Evolutionary conservation across 2,329 filamentous ascomycete genomes (phyloP), one percentile per base, ranked within the genome.

Genomic region (Huntiella savannae): DNA sequence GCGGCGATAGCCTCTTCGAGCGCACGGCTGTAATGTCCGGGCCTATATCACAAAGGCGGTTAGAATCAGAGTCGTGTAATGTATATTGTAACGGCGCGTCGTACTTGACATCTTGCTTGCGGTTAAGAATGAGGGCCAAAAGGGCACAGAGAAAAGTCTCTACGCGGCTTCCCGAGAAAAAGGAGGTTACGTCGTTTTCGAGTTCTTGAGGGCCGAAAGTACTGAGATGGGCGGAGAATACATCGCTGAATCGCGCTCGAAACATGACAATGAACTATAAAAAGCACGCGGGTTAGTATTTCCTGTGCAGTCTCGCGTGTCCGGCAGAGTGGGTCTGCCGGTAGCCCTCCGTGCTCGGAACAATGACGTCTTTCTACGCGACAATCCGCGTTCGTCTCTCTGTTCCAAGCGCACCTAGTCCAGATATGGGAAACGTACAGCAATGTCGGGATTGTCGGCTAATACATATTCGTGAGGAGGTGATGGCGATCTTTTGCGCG

Each of bases 61-160:
- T 28, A 28, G 22, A 28, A 28, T 28, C 22, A 28, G 22, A 28
- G 22, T 28, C 22, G 22, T 28, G 22, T 28, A 28, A 28, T 28
- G 33, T 35, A 12, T 13, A 34, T n/a, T 37, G 13, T 16, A 15
- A 13, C 37, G 40, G 28, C 37, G 45, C 19, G 52, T 52, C 85
- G 63, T 75, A 96, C 91, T 98, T 94, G 59, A 96, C 83, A 64
- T 94, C 87, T 61, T 98, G 94, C 69, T 98, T 96, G 62, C 91
- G 79, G 63, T 98, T 98, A 57, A 98, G 70, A 47, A 95, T 75
- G 55, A 98, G 69, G 32, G 82, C 79, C 39, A 98, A 68, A 53
- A 98, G 64, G 52, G 86, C 86, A 67, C 92, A 98, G 19, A 98
- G 69, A 49, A 98, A 76, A 54, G 79, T 74, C 66, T 96, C 88